These are phyloP conservation scores for Anthostomella pinea DNA, from an alignment of 2,329 filamentous ascomycete species.

Conservation along the genomic window DNA sequence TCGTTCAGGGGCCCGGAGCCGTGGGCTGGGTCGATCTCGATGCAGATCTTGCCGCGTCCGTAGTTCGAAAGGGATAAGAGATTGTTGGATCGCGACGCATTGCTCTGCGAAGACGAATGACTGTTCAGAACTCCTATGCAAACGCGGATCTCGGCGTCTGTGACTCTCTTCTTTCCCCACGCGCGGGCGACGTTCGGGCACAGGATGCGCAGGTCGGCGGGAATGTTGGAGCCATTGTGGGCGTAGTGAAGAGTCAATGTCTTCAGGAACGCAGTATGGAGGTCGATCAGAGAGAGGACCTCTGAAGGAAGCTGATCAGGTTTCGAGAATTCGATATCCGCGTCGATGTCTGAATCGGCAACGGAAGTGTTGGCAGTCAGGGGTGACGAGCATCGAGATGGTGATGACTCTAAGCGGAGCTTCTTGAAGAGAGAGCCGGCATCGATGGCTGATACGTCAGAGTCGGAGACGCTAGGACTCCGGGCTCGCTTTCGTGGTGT, in stretches of 20 bases:
- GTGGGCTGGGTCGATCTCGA: slow-evolving; percentile 49
- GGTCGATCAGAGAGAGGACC: slow-evolving; percentile 56
- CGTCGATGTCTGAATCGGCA: slow-evolving; percentile 35
- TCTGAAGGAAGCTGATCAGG: slow-evolving; percentile 45
- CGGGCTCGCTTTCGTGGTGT: slow-evolving; percentile 28
- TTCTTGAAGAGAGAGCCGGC: slow-evolving; percentile 39
- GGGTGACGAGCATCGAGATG: slow-evolving; percentile 31
- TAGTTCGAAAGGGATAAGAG: slow-evolving; percentile 38
- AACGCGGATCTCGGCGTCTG: slow-evolving; percentile 61
- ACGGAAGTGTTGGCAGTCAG: slow-evolving; percentile 38
- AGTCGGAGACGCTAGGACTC: slow-evolving; percentile 31
- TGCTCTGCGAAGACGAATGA: slow-evolving; percentile 19
- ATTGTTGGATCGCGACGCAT: slow-evolving; percentile 17
- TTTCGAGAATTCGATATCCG: slow-evolving; percentile 24
- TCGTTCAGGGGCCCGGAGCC: slow-evolving; percentile 44
- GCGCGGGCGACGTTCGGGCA: slow-evolving; percentile 61
- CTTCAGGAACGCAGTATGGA: slow-evolving; percentile 67
- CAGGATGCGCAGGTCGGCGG: slow-evolving; percentile 62
- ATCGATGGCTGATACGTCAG: slow-evolving; percentile 31
- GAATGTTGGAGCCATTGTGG: slow-evolving; percentile 61
- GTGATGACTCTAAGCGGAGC: slow-evolving; percentile 38
- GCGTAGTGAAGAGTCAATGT: slow-evolving; percentile 67
- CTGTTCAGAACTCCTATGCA: slow-evolving; percentile 62
- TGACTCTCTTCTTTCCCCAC: slow-evolving; percentile 71
- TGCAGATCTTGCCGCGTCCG: slow-evolving; percentile 48